Base-by-base conservation (phyloP, 345 rosid species). In the Tarenaya hassleriana region DNA sequence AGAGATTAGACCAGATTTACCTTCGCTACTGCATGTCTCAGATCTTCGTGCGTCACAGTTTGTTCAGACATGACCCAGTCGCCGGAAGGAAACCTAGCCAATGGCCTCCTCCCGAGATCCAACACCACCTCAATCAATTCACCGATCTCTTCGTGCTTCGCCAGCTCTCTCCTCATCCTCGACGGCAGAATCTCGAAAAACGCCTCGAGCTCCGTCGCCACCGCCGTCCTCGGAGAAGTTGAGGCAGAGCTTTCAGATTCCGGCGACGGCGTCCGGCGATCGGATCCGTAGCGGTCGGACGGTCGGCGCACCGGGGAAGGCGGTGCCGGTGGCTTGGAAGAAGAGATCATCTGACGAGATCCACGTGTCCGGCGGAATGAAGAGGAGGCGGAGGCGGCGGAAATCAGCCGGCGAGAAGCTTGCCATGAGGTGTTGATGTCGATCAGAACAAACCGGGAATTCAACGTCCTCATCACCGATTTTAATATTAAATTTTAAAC, bases 21-120 rank as follows among this genome's bases (percentile, higher is more conserved):
- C 92, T 91, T 91, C 16, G 95, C 71, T 54, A 75, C 75, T 3
- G 96, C 88, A 67, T 79, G 85, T 59, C 45, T 58, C 44, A 91
- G 73, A 81, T 91, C 95, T n/a, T 87, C 88, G 34, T 49, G 70
- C 47, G 70, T 79, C 52, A 91, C 88, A 16, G 81, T 69, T 56
- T 60, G 79, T 20, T 82, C 80, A 0, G 90, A 79, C 50, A 91
- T 82, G 27, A 81, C 70, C 89, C 96, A 87, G 73, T 87, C 95
- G 20, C 96, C 98, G 12, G 88, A 80, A 10, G 98, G 98, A 53
- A 91, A 91, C 73, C 98, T 73, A 0, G 96, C 98, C 0, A 91
- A 59, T 34, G 98, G 96, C 68, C 80, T 76, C 58, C 98, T 76
- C 41, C 96, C 98, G 70, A 87, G 70, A 55, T 91, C 96, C 95